phyloP scores from a whole-genome alignment of 2,329 filamentous ascomycete species.

The Neonectria sp. region DNA sequence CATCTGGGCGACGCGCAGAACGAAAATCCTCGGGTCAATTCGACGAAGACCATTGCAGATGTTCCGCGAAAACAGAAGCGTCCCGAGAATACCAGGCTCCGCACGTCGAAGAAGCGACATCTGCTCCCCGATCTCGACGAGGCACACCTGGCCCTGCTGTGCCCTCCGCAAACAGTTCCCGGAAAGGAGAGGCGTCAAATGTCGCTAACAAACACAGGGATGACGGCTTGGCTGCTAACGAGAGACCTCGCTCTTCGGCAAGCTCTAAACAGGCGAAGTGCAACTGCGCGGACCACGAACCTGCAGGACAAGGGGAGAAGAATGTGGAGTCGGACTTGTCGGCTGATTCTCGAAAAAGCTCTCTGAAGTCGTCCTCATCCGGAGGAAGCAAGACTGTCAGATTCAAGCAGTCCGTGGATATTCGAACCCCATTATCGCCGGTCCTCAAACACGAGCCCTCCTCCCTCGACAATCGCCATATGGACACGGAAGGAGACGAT shows the following conservation, averaged over 20 bases:
- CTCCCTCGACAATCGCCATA: not conserved
- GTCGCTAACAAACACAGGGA: not conserved
- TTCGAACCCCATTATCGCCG: conserved; percentile 31
- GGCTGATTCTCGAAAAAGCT: conserved; percentile 37
- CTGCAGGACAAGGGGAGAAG: conserved; percentile 25
- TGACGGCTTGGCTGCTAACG: conserved; percentile 18
- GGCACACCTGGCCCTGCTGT: conserved; percentile 5
- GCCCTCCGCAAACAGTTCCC: not conserved
- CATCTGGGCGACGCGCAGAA: conserved; percentile 49
- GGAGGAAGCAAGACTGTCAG: conserved; percentile 45
- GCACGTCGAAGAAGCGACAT: conserved; percentile 47
- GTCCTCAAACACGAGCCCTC: conserved; percentile 31
- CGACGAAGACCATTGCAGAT: conserved; percentile 33
- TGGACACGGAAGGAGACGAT: not conserved
- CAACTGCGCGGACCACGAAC: not conserved
- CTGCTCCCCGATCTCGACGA: conserved; percentile 25
- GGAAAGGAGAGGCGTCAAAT: not conserved
- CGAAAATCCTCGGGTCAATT: conserved; percentile 39
- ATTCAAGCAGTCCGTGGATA: conserved; percentile 43
- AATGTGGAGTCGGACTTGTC: conserved; percentile 39
- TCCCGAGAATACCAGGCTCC: conserved; percentile 43
- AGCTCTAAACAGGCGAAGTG: conserved; percentile 16
- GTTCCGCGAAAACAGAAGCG: not conserved
- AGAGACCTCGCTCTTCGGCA: conserved; percentile 21
- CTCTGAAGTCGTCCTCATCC: conserved; percentile 36